Evolutionary conservation across 208 protist genomes (phyloP), one percentile per base, ranked within the genome.

Genomic region (Phytomonas sp.): DNA sequence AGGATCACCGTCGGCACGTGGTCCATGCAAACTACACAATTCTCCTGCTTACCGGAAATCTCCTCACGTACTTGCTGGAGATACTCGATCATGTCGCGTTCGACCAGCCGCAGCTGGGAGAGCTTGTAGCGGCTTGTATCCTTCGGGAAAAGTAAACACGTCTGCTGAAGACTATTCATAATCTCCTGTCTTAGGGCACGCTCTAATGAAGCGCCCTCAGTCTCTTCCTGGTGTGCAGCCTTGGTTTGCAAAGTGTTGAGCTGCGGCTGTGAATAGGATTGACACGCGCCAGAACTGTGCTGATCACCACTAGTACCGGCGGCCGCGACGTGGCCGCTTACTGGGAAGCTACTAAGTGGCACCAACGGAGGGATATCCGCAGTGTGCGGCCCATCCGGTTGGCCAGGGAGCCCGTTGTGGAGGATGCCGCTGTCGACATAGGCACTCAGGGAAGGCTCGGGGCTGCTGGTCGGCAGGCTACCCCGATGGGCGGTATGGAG

Each of bases 81-180:
- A 72, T 94, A 96, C 67, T 96, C 88, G 60, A 87, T 81, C 81
- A 96, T 85, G 61, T 94, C 91, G 0, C 84, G 79, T 76, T 96
- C 88, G 11, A 81, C 60, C 28, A 87, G 68, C 0, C 88, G 88
- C 28, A 93, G 81, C 34, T 79, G 82, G 17, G 84, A 89, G 29
- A 89, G 74, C 73, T 88, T 92, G 65, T 81, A 82, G 36, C 76
- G 76, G 34, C 66, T 80, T 32, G 79, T 62, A 43, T 91, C 77
- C 20, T 75, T 78, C 7, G 88, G 85, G 46, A 96, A 92, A 9
- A 93, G 62, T 23, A 87, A 79, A 32, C 65, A 75, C 64, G 74
- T 76, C 60, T 83, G 73, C 34, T 64, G 70, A 20, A 91, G 73
- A 68, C 88, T 79, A 60, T 91, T 89, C 73, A 93, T 80, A 46